These are phyloP conservation scores for Suhomyces coccinellae DNA, from an alignment of 1,139 yeast genomes.

Conservation along the genomic window DNA sequence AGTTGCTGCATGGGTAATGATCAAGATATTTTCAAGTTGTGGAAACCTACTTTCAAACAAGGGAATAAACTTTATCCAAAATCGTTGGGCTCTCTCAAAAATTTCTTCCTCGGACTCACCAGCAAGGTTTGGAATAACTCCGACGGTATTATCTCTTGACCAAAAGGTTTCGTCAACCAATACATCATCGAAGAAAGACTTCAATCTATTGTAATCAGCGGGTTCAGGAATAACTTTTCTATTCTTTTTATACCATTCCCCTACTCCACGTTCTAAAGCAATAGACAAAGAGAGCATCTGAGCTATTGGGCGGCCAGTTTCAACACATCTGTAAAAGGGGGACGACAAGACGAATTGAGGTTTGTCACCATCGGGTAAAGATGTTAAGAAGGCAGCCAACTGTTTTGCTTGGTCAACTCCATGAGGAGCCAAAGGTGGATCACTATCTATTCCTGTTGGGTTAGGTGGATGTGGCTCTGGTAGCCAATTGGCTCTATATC, in stretches of 20 bases:
- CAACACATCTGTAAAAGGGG: conserved; percentile 88
- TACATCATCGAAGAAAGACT: conserved; percentile 48
- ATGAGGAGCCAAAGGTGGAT: conserved; percentile 75
- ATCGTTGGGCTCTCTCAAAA: conserved; percentile 51
- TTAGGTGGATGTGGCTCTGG: conserved; percentile 73
- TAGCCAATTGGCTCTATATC: conserved; percentile 79
- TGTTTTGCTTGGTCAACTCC: conserved; percentile 81
- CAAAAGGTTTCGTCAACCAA: conserved; percentile 41
- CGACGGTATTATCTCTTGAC: conserved; percentile 45
- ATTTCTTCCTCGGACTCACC: conserved; percentile 73
- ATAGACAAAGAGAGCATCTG: conserved; percentile 55
- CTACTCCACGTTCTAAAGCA: conserved; percentile 68
- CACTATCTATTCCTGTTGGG: conserved; percentile 82
- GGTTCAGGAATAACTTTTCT: conserved; percentile 59
- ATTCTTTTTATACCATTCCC: conserved; percentile 65
- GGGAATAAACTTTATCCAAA: conserved; percentile 53
- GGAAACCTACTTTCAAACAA: conserved; percentile 55
- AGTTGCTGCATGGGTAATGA: conserved; percentile 83
- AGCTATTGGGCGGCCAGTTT: conserved; percentile 75
- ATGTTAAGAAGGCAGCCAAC: conserved; percentile 52
- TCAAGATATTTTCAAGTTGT: conserved; percentile 52
- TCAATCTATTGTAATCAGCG: conserved; percentile 51
- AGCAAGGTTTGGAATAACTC: conserved; percentile 49
- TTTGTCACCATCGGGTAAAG: conserved; percentile 42
- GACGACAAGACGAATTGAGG: conserved; percentile 71